Evolutionary conservation across 2,329 filamentous ascomycete genomes (phyloP).

Genomic region (Pyrenophora seminiperda): DNA sequence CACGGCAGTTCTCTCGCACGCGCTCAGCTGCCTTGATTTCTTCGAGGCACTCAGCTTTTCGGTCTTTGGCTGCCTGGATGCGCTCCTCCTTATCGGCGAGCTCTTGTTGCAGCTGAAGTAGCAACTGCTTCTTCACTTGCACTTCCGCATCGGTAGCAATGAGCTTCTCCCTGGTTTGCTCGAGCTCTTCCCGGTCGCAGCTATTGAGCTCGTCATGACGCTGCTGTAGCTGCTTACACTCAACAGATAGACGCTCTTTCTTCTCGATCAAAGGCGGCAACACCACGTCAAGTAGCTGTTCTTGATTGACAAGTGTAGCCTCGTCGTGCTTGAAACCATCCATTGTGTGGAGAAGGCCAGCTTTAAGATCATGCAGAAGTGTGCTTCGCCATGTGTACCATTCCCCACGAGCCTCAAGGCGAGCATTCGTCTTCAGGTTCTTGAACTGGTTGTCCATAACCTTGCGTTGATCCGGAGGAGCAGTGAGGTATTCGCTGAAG

Average conservation of each 20-base stretch:
- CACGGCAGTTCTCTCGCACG: constrained; percentile 83
- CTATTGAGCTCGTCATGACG: constrained; percentile 76
- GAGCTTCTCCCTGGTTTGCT: constrained; percentile 72
- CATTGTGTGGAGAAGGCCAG: constrained; percentile 75
- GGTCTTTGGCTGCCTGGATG: constrained; percentile 66
- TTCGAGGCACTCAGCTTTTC: constrained; percentile 70
- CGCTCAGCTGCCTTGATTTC: constrained; percentile 84
- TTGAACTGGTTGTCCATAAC: constrained; percentile 98
- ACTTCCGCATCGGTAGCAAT: constrained; percentile 69
- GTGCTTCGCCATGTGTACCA: constrained; percentile 99
- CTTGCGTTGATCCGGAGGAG: constrained; percentile 78
- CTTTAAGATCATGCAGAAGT: constrained; percentile 78
- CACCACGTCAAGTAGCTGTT: constrained; percentile 68
- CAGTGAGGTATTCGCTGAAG: constrained; percentile 88
- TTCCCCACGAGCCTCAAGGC: constrained; percentile 88
- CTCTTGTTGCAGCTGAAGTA: constrained; percentile 70
- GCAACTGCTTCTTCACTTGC: constrained; percentile 68
- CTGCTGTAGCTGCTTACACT: constrained; percentile 71
- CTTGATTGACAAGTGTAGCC: constrained; percentile 67
- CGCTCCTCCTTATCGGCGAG: constrained; percentile 68
- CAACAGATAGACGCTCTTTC: constrained; percentile 64
- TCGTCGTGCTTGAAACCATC: constrained; percentile 79
- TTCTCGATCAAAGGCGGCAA: constrained; percentile 69
- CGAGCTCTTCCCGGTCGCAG: constrained; percentile 80
- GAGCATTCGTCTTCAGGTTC: constrained; percentile 91